phyloP scores from a whole-genome alignment of 495 filamentous ascomycete species.

The Aspergillus carlsbadensis region DNA sequence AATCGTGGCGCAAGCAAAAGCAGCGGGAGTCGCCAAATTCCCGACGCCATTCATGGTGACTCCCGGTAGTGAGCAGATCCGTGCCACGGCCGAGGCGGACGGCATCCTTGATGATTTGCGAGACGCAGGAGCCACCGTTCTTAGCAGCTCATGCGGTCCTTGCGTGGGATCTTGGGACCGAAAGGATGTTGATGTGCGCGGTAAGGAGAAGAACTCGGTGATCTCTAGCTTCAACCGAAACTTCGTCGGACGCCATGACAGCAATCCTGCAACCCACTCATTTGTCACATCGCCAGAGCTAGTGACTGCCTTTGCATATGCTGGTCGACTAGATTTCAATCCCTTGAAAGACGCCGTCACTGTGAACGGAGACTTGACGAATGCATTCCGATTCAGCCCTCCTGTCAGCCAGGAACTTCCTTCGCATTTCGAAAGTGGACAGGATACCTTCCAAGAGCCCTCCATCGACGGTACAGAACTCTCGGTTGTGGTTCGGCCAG shows the following conservation, averaged over 20 bases:
- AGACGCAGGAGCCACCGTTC: slow-evolving; percentile 81
- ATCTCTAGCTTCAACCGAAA: slow-evolving; percentile 86
- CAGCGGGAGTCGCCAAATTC: slow-evolving; percentile 75
- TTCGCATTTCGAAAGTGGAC: not conserved
- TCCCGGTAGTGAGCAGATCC: slow-evolving; percentile 86
- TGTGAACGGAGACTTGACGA: not conserved
- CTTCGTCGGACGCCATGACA: slow-evolving; percentile 90
- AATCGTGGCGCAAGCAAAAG: slow-evolving; percentile 79
- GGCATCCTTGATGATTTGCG: slow-evolving; percentile 84
- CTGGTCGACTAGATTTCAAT: slow-evolving; percentile 21
- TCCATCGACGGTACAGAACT: slow-evolving; percentile 8
- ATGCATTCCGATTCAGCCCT: slow-evolving; percentile 11
- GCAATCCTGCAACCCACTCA: slow-evolving; percentile 56
- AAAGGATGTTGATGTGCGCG: slow-evolving; percentile 74
- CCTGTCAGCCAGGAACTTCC: slow-evolving; percentile 18
- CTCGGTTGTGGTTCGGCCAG: slow-evolving; percentile 10
- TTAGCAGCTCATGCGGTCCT: slow-evolving; percentile 82
- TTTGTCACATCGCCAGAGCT: slow-evolving; percentile 24
- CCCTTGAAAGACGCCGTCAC: slow-evolving; percentile 6
- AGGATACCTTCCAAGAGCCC: slow-evolving; percentile 20
- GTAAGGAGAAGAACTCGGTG: slow-evolving; percentile 82
- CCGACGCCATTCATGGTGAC: slow-evolving; percentile 84
- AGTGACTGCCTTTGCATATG: slow-evolving; percentile 23
- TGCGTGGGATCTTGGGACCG: slow-evolving; percentile 78
- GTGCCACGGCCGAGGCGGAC: slow-evolving; percentile 80